Conservation (phyloP, 1,284 basidiomycete species). For the Irpex rosettiformis region DNA sequence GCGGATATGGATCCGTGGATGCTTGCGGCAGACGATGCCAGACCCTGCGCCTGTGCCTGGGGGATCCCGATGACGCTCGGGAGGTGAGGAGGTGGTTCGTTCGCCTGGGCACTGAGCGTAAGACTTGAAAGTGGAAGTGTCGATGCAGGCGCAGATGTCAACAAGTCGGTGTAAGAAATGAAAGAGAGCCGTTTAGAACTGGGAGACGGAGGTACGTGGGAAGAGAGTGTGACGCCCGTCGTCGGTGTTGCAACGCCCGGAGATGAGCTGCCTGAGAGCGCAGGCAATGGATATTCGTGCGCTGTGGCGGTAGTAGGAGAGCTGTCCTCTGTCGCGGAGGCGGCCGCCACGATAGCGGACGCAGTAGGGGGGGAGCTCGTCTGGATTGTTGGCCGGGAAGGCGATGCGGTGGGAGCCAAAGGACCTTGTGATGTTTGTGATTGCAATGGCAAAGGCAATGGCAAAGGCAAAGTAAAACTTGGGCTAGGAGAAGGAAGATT, state of each 20-base stretch:
- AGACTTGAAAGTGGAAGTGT: constrained; percentile 70
- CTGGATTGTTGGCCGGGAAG: constrained; percentile 24
- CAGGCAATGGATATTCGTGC: constrained; percentile 32
- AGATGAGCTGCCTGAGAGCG: constrained; percentile 19
- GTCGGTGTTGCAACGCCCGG: constrained; percentile 19
- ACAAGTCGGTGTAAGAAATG: constrained; percentile 81
- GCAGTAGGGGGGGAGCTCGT: constrained; percentile 16
- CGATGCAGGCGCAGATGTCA: constrained; percentile 70
- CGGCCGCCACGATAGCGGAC: constrained; percentile 39
- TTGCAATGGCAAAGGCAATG: constrained; percentile 19
- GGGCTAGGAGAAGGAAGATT: constrained; percentile 29
- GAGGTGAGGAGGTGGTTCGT: constrained; percentile 65
- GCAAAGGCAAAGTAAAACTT: constrained; percentile 23
- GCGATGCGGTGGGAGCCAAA: constrained; percentile 17
- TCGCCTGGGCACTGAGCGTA: constrained; percentile 50
- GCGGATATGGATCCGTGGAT: constrained; percentile 20
- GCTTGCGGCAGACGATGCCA: constrained; percentile 27
- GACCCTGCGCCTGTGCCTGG: constrained; percentile 24
- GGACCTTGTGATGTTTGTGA: constrained; percentile 3
- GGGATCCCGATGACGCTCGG: constrained; percentile 48
- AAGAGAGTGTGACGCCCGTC: constrained; percentile 20
- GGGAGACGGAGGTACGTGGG: constrained; percentile 46
- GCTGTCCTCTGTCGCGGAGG: constrained; percentile 38
- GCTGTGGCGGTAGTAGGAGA: constrained; percentile 40
- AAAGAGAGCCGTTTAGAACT: constrained; percentile 74